Conservation (phyloP, 1,284 basidiomycete species). For the Pseudomicrostroma phylloplanum region DNA sequence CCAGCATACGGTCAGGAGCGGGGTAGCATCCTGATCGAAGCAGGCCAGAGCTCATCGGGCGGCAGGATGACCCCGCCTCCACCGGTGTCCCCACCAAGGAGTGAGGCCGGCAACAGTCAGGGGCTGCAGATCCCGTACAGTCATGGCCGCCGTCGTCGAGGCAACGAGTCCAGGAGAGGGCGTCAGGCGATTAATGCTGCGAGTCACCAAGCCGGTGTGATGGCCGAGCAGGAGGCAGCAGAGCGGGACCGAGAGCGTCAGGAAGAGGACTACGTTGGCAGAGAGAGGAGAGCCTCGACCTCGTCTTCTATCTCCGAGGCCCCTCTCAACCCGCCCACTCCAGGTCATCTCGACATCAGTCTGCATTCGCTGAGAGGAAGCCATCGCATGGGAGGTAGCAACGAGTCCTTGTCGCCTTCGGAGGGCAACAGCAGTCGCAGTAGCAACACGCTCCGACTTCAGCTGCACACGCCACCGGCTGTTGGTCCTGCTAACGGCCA, state of each 20-base stretch:
- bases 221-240: constrained; percentile 4
- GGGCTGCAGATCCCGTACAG: constrained; percentile 8
- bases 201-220: background rate
- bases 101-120: constrained; percentile 2
- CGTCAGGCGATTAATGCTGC: background rate
- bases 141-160: constrained; percentile 11
- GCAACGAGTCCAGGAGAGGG: background rate
- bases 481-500: background rate
- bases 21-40: constrained; percentile 50
- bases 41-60: constrained; percentile 13
- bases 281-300: constrained; percentile 3
- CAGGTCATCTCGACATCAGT: constrained; percentile 57
- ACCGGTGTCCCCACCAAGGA: constrained; percentile 6
- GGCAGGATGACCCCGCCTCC: constrained; percentile 7
- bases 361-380: constrained; percentile 47
- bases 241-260: background rate
- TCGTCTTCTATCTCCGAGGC: constrained; percentile 16
- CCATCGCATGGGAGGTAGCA: no score
- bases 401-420: no score
- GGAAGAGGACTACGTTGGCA: background rate
- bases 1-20: constrained; percentile 49
- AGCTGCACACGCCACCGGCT: background rate
- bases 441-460: background rate
- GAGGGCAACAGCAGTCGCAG: constrained; percentile 7
- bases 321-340: constrained; percentile 58